These are phyloP conservation scores for Epipyxis sp. DNA, from an alignment of 108 stramenopile species.

Conservation along the genomic window DNA sequence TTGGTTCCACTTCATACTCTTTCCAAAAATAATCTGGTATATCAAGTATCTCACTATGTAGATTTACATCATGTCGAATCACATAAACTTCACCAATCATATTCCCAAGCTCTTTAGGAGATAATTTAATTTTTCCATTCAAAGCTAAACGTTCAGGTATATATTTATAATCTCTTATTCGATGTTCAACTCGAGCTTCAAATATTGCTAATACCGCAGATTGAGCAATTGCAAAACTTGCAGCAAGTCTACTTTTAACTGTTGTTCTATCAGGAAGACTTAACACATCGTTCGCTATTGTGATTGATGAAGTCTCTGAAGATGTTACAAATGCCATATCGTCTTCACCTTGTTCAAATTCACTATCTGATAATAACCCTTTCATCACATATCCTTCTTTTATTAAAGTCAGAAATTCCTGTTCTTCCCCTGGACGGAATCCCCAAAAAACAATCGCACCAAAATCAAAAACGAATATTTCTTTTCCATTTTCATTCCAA, in stretches of 20 bases:
- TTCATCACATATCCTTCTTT: not conserved
- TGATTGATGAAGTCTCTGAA: not conserved
- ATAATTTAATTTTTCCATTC: slow-evolving; percentile 49
- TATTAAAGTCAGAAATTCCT: not conserved
- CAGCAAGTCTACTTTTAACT: slow-evolving; percentile 38
- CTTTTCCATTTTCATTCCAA: not conserved
- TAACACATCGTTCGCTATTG: slow-evolving; percentile 30
- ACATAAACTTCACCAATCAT: slow-evolving; percentile 54
- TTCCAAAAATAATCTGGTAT: slow-evolving; percentile 63
- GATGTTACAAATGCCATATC: slow-evolving; percentile 32
- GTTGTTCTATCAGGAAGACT: not conserved
- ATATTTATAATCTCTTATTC: slow-evolving; percentile 43
- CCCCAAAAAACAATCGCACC: slow-evolving; percentile 34
- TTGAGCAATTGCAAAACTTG: slow-evolving; percentile 58
- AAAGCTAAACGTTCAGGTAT: slow-evolving; percentile 49
- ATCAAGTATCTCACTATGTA: slow-evolving; percentile 60
- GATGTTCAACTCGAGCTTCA: slow-evolving; percentile 45
- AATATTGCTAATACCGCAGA: slow-evolving; percentile 58
- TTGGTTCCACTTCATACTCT: slow-evolving; percentile 53
- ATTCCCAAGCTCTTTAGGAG: slow-evolving; percentile 35
- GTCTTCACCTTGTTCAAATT: slow-evolving; percentile 28
- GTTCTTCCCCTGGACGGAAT: not conserved
- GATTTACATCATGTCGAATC: slow-evolving; percentile 59
- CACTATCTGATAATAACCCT: not conserved
- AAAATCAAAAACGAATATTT: slow-evolving; percentile 32